Base-by-base conservation (phyloP, 2,329 filamentous ascomycete genomes). In the Xylaria sp. region DNA sequence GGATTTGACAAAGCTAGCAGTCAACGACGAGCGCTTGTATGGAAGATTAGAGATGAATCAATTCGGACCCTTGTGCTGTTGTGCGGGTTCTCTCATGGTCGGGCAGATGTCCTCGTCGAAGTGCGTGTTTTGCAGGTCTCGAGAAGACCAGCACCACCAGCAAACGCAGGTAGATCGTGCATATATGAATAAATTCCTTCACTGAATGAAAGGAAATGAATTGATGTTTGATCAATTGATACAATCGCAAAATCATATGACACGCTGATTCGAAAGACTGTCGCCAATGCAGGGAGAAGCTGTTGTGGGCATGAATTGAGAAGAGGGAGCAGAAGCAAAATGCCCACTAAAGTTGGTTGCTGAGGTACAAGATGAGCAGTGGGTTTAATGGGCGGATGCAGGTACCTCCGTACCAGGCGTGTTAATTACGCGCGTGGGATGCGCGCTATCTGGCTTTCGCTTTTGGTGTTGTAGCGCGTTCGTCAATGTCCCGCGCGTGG, bases 361-460 rank as follows among this genome's bases (percentile, higher is more conserved):
- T 65, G 66, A 73, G 69, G 72, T 76, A 77, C 75, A 74, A 73
- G 69, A 64, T 65, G 61, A 63, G 67, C 61, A 60, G 63, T 68
- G 54, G 72, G 66, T 63, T 70, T 75, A 69, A 70, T 73, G 68
- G 71, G 75, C 68, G 68, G 66, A 69, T 48, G 42, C 47, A 76
- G 69, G 75, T 77, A 77, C 74, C 69, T 42, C 50, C 8, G 61
- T 60, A 50, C 68, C 62, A 70, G 72, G 50, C 74, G 75, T 72
- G 73, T 71, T 70, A 73, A 55, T 51, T 55, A 62, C 69, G 65
- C 67, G 69, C 69, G 73, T 71, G 70, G 68, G 66, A 73, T 69
- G 72, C 75, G 75, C 75, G 75, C 75, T 74, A 73, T 35, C 4
- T 18, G 60, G 59, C 65, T 61, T 51, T 66, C 32, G 57, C 40